Conservation (phyloP, 2,329 filamentous ascomycete genomes). For the Exophiala bonariae region DNA sequence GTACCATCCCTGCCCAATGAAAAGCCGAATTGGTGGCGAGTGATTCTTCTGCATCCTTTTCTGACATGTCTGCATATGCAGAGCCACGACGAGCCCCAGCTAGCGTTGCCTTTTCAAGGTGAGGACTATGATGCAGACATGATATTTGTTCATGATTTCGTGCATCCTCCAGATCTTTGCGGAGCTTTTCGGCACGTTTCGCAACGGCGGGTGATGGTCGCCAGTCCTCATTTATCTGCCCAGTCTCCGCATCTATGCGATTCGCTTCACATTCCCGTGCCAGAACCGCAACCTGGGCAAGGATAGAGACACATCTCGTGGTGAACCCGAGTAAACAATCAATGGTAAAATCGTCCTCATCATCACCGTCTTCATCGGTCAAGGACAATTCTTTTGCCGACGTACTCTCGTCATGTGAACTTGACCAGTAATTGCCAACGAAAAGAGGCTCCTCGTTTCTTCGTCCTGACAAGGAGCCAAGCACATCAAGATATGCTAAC, state of each 20-base stretch:
- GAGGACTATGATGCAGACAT: conserved; percentile 39
- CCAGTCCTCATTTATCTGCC: conserved; percentile 57
- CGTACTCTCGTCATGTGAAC: conserved; percentile 29
- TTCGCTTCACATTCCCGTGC: conserved; percentile 67
- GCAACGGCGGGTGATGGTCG: conserved; percentile 56
- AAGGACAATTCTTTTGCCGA: conserved; percentile 29
- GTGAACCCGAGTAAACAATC: conserved; percentile 83
- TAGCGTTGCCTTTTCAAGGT: conserved; percentile 26
- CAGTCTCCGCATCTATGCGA: conserved; percentile 57
- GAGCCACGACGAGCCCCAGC: conserved; percentile 20
- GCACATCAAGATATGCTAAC: conserved; percentile 80
- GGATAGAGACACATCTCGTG: conserved; percentile 66
- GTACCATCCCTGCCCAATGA: conserved; percentile 75
- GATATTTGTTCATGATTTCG: conserved; percentile 39
- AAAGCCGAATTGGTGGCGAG: conserved; percentile 74
- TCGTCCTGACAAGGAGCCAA: conserved; percentile 69
- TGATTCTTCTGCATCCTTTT: conserved; percentile 64
- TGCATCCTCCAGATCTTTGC: conserved; percentile 62
- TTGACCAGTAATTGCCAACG: conserved; percentile 49
- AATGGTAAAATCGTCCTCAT: conserved; percentile 66
- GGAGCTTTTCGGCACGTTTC: conserved; percentile 59
- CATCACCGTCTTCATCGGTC: conserved; percentile 49
- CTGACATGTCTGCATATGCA: conserved; percentile 50
- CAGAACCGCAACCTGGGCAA: conserved; percentile 71
- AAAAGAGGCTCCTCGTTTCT: conserved; percentile 54